Base-by-base conservation (phyloP, 1,284 basidiomycete species). In the Sporisorium scitamineum region DNA sequence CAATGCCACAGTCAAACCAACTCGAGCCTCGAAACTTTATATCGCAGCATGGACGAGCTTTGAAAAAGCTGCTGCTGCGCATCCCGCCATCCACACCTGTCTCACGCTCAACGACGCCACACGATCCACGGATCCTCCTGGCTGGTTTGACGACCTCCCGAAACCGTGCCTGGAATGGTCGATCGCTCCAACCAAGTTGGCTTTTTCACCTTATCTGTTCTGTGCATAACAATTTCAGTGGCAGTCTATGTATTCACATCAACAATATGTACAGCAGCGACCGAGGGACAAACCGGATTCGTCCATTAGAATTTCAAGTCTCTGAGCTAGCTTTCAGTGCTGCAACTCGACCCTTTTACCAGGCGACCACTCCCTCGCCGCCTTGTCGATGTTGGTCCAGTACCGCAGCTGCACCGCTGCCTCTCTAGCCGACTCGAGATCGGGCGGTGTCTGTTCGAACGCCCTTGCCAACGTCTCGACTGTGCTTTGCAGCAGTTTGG, bases 351-450 rank as follows among this genome's bases (percentile, higher is more conserved):
- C 73, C 18, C 77, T 56, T 53, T 78, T 71, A n/a, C 80, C 80
- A 7, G 78, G 80, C 45, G 71, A 71, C 82, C 83, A 84, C 52
- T 84, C 83, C 20, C 76, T 65, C 4, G 80, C 75, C 3, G 83
- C 82, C 58, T 82, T 79, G 6, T 81, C 81, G 50, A 84, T 84
- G 54, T 84, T 84, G 29, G 67, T 78, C 83, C 83, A 84, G 54
- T 84, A 84, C 3, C 83, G 73, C 62, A 84, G 61, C 60, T 82
- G 70, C 31, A 84, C 67, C 0, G 80, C 72, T 2, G 78, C 73
- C 51, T 74, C 39, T 13, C 69, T 57, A 1, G 81, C 77, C 18
- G 56, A 62, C 29, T 73, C 70, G 20, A 74, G 48, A 47, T 83
- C 69, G 2, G 72, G 67, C 31, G 79, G 79, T 0, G 29, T 26